phyloP scores from a whole-genome alignment of 495 filamentous ascomycete genomes.

The Annulohypoxylon bovei region DNA sequence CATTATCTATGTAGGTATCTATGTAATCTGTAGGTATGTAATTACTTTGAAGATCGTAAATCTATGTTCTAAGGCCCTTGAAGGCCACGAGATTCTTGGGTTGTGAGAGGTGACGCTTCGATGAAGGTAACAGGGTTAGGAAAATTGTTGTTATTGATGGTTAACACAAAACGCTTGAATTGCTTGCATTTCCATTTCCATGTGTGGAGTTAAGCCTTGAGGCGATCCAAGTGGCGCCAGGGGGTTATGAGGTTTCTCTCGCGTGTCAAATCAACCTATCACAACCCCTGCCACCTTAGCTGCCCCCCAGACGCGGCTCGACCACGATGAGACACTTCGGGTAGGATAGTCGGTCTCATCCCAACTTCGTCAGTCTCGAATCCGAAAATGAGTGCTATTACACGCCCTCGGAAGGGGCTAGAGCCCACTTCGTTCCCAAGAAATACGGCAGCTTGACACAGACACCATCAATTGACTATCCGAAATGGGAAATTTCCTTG shows the following conservation, averaged over 20 bases:
- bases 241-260: constrained; percentile 21
- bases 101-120: background rate
- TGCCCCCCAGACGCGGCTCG: constrained; percentile 40
- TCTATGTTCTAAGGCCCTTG: background rate
- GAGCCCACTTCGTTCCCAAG: constrained; percentile 19
- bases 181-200: background rate
- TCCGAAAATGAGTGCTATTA: constrained; percentile 31
- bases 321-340: constrained; percentile 41
- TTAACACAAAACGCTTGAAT: constrained; percentile 1
- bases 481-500: constrained; percentile 19
- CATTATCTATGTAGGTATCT: too few relatives aligned
- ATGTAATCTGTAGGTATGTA: too few relatives aligned
- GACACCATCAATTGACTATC: constrained; percentile 9
- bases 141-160: constrained; percentile 1
- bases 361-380: constrained; percentile 40
- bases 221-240: constrained; percentile 34
- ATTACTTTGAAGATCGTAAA: too few relatives aligned
- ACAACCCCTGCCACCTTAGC: constrained; percentile 35
- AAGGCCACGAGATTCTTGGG: constrained; percentile 16
- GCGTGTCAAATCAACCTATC: constrained; percentile 17
- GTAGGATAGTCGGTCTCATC: constrained; percentile 49
- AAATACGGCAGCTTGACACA: constrained; percentile 21
- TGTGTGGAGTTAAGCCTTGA: constrained; percentile 27
- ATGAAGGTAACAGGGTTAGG: constrained; percentile 10
- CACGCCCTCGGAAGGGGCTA: constrained; percentile 4